Percentiles rank a stretch among this genome's conserved stretches.
Conservation (phyloP, 2,329 filamentous ascomycete species). For the Xylariomycetidae sp. region DNA sequence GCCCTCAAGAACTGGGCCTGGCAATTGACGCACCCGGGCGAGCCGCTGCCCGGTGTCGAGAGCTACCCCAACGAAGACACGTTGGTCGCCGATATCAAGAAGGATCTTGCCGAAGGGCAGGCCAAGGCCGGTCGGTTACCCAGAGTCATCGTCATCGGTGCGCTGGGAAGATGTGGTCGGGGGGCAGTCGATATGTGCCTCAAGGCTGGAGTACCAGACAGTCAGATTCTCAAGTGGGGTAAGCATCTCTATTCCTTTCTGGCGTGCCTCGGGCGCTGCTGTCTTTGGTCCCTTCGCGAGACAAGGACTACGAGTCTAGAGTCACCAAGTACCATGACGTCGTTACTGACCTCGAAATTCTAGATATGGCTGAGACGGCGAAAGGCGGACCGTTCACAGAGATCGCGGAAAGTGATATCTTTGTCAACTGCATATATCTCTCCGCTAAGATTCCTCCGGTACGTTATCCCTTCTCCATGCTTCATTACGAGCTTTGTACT, state of each 20-base stretch:
- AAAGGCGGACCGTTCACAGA: slow-evolving; percentile 73
- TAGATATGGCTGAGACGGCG: slow-evolving; percentile 62
- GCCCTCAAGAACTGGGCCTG: slow-evolving; percentile 78
- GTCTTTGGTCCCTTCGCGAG: too few relatives aligned
- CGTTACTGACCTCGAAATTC: too few relatives aligned
- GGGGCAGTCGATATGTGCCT: slow-evolving; percentile 79
- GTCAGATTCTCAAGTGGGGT: slow-evolving; percentile 65
- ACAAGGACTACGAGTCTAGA: too few relatives aligned
- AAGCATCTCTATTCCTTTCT: too few relatives aligned
- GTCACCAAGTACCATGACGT: too few relatives aligned
- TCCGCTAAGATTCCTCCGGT: slow-evolving; percentile 64
- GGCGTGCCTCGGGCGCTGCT: too few relatives aligned
- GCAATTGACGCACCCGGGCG: slow-evolving; percentile 68
- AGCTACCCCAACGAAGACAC: slow-evolving; percentile 70
- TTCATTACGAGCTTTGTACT: too few relatives aligned
- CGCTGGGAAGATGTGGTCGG: slow-evolving; percentile 74
- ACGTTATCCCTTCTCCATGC: too few relatives aligned
- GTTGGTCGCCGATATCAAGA: slow-evolving; percentile 70
- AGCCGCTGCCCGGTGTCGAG: slow-evolving; percentile 61
- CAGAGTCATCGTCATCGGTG: slow-evolving; percentile 79
- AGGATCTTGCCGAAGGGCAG: slow-evolving; percentile 57
- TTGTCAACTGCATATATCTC: slow-evolving; percentile 71
- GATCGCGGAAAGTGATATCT: slow-evolving; percentile 70
- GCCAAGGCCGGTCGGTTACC: slow-evolving; percentile 64
- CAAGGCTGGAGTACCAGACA: slow-evolving; percentile 65